Conservation (phyloP, 1,139 yeast genomes). For the Debaryomycetaceae sp. region DNA sequence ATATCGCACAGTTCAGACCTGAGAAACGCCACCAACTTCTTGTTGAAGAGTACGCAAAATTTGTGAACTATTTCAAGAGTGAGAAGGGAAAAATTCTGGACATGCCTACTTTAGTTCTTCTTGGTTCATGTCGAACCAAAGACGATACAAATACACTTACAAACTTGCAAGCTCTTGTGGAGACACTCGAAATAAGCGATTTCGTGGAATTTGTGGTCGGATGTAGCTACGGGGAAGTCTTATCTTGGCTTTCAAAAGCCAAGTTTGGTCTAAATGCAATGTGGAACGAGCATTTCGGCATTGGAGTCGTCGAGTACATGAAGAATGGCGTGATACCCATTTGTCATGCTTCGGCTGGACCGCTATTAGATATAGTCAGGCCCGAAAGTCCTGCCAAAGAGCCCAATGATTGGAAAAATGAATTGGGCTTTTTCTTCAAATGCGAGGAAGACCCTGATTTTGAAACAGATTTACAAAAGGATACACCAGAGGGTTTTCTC, state of each 20-base stretch:
- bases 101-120: slow-evolving; percentile 58
- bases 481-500: slow-evolving; percentile 11
- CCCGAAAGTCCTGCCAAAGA: slow-evolving; percentile 13
- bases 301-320: slow-evolving; percentile 92
- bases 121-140: slow-evolving; percentile 80
- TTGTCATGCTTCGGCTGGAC: slow-evolving; percentile 93
- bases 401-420: slow-evolving; percentile 30
- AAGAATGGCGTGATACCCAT: slow-evolving; percentile 85
- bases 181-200: slow-evolving; percentile 43
- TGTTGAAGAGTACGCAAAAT: slow-evolving; percentile 58
- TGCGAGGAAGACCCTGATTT: slow-evolving; percentile 59
- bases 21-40: slow-evolving; percentile 86
- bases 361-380: slow-evolving; percentile 75
- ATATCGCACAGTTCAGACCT: slow-evolving; percentile 91
- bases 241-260: slow-evolving; percentile 51
- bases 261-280: slow-evolving; percentile 87
- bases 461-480: slow-evolving; percentile 25
- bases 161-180: slow-evolving; percentile 43
- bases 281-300: slow-evolving; percentile 99
- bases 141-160: slow-evolving; percentile 63
- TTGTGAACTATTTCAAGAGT: slow-evolving; percentile 27
- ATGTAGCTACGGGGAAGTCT: slow-evolving; percentile 66
- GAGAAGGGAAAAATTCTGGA: slow-evolving; percentile 15
- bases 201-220: slow-evolving; percentile 70
- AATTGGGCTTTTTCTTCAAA: slow-evolving; percentile 75